These are phyloP conservation scores for Lojkania enalia DNA, from an alignment of 2,329 filamentous ascomycete species.

Conservation along the genomic window DNA sequence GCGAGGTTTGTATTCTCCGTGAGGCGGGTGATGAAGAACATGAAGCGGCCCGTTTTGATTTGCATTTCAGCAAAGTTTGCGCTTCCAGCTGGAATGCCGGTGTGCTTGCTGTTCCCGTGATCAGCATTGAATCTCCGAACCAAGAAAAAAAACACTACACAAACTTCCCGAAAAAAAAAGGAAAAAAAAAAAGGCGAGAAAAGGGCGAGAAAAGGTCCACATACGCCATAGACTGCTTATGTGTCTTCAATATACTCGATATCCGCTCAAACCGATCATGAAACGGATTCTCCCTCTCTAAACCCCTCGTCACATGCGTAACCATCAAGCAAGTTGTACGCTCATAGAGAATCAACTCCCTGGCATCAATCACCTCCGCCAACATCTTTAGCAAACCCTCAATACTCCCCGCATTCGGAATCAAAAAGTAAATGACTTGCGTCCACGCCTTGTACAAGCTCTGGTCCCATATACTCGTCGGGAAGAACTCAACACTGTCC, in stretches of 20 bases:
- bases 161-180: no score
- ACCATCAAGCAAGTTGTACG: constrained; percentile 94
- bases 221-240: constrained; percentile 76
- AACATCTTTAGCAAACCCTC: constrained; percentile 83
- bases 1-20: constrained; percentile 98
- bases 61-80: constrained; percentile 82
- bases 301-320: constrained; percentile 80
- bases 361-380: constrained; percentile 83
- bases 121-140: no score
- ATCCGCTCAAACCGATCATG: constrained; percentile 93
- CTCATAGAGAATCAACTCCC: constrained; percentile 94
- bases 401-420: constrained; percentile 89
- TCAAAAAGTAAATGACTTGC: constrained; percentile 94
- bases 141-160: no score
- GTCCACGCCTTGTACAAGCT: constrained; percentile 98
- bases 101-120: constrained; percentile 67
- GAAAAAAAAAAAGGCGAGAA: no score
- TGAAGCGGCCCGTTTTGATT: constrained; percentile 80
- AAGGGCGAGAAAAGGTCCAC: constrained; percentile 18
- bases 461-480: constrained; percentile 98
- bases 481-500: constrained; percentile 74
- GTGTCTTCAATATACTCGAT: constrained; percentile 97
- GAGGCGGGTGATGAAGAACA: constrained; percentile 91
- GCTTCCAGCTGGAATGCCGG: constrained; percentile 76
- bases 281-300: constrained; percentile 80